Conservation (phyloP, 139 green algal genomes). For the Ettlia oleoabundans region DNA sequence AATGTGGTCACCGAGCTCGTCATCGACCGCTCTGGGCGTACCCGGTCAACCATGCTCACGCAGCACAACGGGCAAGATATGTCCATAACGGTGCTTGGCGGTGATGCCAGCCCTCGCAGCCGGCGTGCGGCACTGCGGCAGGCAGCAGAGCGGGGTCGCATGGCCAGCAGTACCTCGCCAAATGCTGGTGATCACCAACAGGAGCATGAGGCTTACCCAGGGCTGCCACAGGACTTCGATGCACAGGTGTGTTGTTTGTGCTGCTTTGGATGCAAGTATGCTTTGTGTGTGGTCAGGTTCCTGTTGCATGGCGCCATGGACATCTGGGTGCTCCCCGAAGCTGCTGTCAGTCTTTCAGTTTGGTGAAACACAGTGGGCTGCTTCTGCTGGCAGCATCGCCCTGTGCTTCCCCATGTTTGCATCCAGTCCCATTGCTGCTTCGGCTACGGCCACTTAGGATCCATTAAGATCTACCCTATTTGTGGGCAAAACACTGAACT, state of each 20-base stretch:
- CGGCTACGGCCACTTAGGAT: too few relatives aligned
- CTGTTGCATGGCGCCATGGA: too few relatives aligned
- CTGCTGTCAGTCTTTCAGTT: too few relatives aligned
- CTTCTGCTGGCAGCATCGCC: too few relatives aligned
- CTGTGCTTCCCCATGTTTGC: too few relatives aligned
- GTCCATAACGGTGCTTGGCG: conserved; percentile 9
- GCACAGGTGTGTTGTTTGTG: conserved; percentile 4
- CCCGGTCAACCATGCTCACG: conserved; percentile 6
- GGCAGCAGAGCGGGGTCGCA: neutral
- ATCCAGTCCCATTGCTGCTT: too few relatives aligned
- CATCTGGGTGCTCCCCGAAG: too few relatives aligned
- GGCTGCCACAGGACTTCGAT: conserved; percentile 32
- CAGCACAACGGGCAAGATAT: neutral
- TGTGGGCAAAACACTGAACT: too few relatives aligned
- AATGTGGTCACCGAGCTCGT: conserved; percentile 28
- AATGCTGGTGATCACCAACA: neutral
- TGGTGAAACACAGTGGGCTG: too few relatives aligned
- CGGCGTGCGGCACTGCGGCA: conserved; percentile 13
- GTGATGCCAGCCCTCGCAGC: neutral
- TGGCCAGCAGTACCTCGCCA: neutral
- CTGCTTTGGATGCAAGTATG: neutral
- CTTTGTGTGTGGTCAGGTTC: too few relatives aligned
- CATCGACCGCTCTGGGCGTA: neutral
- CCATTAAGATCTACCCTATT: too few relatives aligned
- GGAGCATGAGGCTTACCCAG: conserved; percentile 11